A percentile compares a stretch with the other conserved stretches of the same genome.
phyloP scores from a whole-genome alignment of 805 yeast genomes.

The Aciculoconidium aculeatum region DNA sequence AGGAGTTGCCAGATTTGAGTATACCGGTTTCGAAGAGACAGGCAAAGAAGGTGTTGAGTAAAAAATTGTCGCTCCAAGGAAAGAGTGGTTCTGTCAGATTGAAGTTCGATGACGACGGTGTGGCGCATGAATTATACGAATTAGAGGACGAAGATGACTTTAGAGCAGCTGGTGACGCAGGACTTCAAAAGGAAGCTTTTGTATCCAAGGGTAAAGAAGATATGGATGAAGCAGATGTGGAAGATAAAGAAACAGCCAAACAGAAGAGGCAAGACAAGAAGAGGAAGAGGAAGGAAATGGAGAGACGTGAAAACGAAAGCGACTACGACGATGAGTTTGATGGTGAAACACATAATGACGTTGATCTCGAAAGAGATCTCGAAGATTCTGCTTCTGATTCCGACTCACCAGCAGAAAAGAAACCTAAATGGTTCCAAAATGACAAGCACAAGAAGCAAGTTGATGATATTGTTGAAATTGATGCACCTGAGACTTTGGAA shows the following conservation, averaged over 20 bases:
- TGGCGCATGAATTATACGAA: constrained; percentile 86
- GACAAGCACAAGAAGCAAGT: constrained; percentile 20
- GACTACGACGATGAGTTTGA: constrained; percentile 29
- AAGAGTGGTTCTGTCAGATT: constrained; percentile 72
- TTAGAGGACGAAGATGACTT: constrained; percentile 87
- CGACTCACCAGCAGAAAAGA: constrained; percentile 31
- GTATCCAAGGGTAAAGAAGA: constrained; percentile 58
- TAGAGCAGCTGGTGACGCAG: constrained; percentile 65
- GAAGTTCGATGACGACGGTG: constrained; percentile 91
- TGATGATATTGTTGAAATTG: constrained; percentile 58
- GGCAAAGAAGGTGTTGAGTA: constrained; percentile 79
- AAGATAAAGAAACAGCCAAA: constrained; percentile 72
- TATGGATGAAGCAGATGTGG: constrained; percentile 68
- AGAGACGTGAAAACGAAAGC: constrained; percentile 46
- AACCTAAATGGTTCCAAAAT: constrained; percentile 47
- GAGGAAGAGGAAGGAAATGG: constrained; percentile 77
- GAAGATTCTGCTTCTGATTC: constrained; percentile 25
- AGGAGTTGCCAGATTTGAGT: constrained; percentile 55
- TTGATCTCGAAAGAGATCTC: constrained; percentile 44
- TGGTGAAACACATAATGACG: constrained; percentile 24
- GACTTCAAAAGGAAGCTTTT: constrained; percentile 59
- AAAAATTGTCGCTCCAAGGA: constrained; percentile 59
- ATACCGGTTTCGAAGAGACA: constrained; percentile 77
- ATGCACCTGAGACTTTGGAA: constrained; percentile 85
- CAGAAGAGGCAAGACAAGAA: constrained; percentile 83